These are phyloP conservation scores for Cryphonectria japonica DNA, from an alignment of 2,329 filamentous ascomycete genomes.

Conservation along the genomic window DNA sequence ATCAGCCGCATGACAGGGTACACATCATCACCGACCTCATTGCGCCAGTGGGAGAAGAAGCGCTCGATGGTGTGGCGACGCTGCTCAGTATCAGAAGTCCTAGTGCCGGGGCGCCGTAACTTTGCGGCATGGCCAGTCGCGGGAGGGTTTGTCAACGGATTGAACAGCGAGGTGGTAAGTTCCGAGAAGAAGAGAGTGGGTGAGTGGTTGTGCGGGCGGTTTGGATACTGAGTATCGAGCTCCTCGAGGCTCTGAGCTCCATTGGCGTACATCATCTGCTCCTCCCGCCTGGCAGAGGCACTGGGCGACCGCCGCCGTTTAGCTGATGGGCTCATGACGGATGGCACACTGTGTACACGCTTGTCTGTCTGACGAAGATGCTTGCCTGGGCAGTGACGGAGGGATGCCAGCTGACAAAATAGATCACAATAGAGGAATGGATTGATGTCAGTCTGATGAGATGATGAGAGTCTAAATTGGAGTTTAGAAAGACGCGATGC, in stretches of 20 bases:
- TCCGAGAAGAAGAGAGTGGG: slow-evolving; percentile 82
- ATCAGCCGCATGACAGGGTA: slow-evolving; percentile 93
- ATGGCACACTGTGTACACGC: neutral
- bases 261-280: slow-evolving; percentile 54
- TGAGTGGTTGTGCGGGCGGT: slow-evolving; percentile 78
- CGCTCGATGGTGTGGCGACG: slow-evolving; percentile 79
- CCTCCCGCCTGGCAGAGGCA: slow-evolving; percentile 52
- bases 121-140: slow-evolving; percentile 57
- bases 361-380: neutral
- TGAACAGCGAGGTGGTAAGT: slow-evolving; percentile 77
- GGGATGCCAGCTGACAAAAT: neutral
- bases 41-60: slow-evolving; percentile 86
- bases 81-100: slow-evolving; percentile 74
- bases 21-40: slow-evolving; percentile 87
- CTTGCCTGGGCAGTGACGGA: neutral
- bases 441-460: neutral
- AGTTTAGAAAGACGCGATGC: slow-evolving; percentile 1
- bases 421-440: neutral
- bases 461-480: neutral
- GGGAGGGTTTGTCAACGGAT: slow-evolving; percentile 74
- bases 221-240: slow-evolving; percentile 60
- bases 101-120: slow-evolving; percentile 63
- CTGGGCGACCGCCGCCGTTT: slow-evolving; percentile 38
- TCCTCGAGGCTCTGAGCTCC: slow-evolving; percentile 46
- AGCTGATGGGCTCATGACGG: slow-evolving; percentile 40